Evolutionary conservation across 148 eudicot species (phyloP), one percentile per base, ranked within the genome.

Genomic region (Pharnaceum exiguum): DNA sequence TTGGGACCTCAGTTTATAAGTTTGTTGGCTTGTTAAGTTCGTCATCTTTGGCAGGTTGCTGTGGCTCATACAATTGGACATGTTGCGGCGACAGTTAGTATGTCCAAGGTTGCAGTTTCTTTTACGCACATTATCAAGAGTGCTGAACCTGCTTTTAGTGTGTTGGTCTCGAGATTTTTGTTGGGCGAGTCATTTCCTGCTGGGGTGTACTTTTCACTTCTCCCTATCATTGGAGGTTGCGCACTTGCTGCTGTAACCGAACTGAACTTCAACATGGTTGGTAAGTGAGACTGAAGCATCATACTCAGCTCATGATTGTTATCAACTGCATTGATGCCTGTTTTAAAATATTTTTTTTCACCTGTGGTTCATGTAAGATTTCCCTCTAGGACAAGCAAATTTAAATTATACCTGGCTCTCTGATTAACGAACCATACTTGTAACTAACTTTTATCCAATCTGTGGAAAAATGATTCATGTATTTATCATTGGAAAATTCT

Each of bases 81-180:
- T 63, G 97, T 90, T 23, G 97, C 97, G 1, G 97, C 97, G 43
- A 90, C 97, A 8, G 97, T 90, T 50, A 90, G 97, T 71, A 90
- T 90, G 97, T 87, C 95, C 7, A 90, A 91, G 80, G 97, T 91
- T 49, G 97, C 97, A 4, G 96, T 91, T 30, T 91, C 97, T 24
- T 91, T 91, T 25, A 91, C 97, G 32, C 97, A 91, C 76, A 91
- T 91, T 32, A 91, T 91, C 64, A 91, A 91, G 79, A 91, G 97
- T 53, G 90, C 80, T 29, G 97, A 91, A 57, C 97, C 97, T 51
- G 97, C 97, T 69, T 91, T 91, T 53, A 91, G 97, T 60, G 97
- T 91, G 49, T 55, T 91, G 69, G 96, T 91, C 28, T 87, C 94
- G 10, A 87, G 94, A 65, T 75, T 91, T 50, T 51, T 91, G 59